Percentiles rank a stretch among this genome's conserved stretches.
phyloP scores from a whole-genome alignment of 805 yeast genomes.

The Torulaspora maleeae region DNA sequence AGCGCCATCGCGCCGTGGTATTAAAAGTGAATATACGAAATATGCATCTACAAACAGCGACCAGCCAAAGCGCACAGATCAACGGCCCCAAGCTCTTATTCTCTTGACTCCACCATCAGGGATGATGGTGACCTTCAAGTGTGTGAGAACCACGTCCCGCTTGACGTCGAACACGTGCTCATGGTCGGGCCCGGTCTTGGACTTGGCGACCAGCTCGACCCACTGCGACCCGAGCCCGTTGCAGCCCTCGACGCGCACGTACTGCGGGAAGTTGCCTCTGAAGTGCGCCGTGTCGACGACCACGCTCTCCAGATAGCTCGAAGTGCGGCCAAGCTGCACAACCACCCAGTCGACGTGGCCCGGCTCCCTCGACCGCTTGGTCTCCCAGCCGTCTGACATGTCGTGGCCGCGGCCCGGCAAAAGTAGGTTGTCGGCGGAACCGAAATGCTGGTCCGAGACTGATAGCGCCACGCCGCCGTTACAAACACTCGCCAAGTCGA shows the following conservation, averaged over 20 bases:
- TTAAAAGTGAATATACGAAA: background rate
- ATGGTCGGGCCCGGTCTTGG: conserved; percentile 77
- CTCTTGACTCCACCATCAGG: conserved; percentile 98
- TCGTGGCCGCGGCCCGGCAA: conserved; percentile 93
- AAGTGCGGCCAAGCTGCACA: conserved; percentile 65
- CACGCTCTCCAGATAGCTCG: conserved; percentile 50
- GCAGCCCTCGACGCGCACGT: conserved; percentile 63
- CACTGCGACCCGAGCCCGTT: conserved; percentile 48
- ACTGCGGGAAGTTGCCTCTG: conserved; percentile 92
- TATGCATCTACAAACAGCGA: conserved; percentile 1
- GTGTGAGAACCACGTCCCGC: conserved; percentile 46
- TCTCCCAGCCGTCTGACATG: conserved; percentile 99
- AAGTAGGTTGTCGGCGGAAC: conserved; percentile 81
- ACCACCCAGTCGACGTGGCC: conserved; percentile 93
- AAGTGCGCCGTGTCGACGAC: conserved; percentile 89
- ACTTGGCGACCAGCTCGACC: conserved; percentile 58
- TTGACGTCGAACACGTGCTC: conserved; percentile 56
- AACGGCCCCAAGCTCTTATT: conserved; percentile 68
- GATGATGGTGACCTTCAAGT: conserved; percentile 73
- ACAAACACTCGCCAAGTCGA: conserved; percentile 77
- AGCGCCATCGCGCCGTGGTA: background rate
- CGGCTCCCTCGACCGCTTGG: conserved; percentile 75
- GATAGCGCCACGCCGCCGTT: conserved; percentile 86
- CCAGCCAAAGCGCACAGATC: background rate
- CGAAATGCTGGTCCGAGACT: conserved; percentile 89